A percentile compares a stretch with the other conserved stretches of the same genome.
Conservation (phyloP, 768 basidiomycete species). For the Termitomyces sp. region DNA sequence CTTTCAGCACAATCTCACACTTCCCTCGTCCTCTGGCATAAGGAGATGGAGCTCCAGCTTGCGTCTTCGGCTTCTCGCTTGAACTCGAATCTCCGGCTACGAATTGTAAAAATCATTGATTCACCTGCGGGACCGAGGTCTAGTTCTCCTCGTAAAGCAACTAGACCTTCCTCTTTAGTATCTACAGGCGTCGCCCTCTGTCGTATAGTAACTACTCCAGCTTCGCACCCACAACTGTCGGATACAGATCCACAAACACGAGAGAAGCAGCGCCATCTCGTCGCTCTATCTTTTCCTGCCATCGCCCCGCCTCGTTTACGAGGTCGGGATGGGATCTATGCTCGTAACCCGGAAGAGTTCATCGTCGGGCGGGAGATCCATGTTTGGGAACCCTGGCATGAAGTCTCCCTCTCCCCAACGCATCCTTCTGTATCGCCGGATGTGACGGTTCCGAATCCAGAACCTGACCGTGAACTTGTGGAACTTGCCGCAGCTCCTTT, state of each 20-base stretch:
- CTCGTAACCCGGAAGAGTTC: conserved; percentile 35
- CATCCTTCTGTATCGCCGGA: background rate
- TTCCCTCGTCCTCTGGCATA: conserved; percentile 49
- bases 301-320: conserved; percentile 16
- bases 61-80: conserved; percentile 25
- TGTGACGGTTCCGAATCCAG: background rate
- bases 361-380: conserved; percentile 36
- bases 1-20: conserved; percentile 41
- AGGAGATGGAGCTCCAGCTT: conserved; percentile 36
- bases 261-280: conserved; percentile 22
- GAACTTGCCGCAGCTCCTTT: conserved; percentile 4
- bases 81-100: conserved; percentile 40
- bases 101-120: conserved; percentile 40
- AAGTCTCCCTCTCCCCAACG: conserved; percentile 23
- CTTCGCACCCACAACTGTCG: conserved; percentile 13
- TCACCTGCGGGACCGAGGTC: conserved; percentile 21
- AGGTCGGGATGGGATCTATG: conserved; percentile 16
- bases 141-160: conserved; percentile 24
- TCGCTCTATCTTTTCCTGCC: conserved; percentile 34
- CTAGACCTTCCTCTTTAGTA: conserved; percentile 15
- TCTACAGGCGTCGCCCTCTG: conserved; percentile 42
- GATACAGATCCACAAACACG: conserved; percentile 13
- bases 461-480: background rate
- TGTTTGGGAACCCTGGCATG: conserved; percentile 52
- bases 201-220: conserved; percentile 24